Percentiles rank a stretch among this genome's conserved stretches.
Conservation (phyloP, 1,139 yeast genomes). For the Taiozyma sp. region DNA sequence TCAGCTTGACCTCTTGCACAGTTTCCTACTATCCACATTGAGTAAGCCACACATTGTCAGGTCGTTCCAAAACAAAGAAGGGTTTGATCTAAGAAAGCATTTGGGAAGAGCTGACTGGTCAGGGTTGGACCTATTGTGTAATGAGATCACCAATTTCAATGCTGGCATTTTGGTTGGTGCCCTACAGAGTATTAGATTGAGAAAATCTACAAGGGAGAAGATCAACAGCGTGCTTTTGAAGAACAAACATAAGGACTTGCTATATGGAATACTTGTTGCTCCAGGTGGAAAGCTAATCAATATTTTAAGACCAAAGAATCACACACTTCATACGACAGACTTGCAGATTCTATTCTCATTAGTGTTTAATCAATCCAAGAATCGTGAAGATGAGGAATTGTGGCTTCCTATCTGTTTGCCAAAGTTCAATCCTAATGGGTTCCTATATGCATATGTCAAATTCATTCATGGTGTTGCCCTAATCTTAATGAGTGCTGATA, state of each 20-base stretch:
- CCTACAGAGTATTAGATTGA: constrained; percentile 50
- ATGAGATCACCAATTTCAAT: constrained; percentile 44
- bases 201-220: constrained; percentile 40
- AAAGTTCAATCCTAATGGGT: constrained; percentile 83
- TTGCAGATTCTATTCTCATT: constrained; percentile 59
- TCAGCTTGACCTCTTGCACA: constrained; percentile 72
- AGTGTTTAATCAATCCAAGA: constrained; percentile 42
- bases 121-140: constrained; percentile 59
- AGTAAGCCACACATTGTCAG: constrained; percentile 70
- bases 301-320: constrained; percentile 58
- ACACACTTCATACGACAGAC: constrained; percentile 68
- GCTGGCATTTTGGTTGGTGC: constrained; percentile 60
- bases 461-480: constrained; percentile 50
- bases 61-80: constrained; percentile 67
- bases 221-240: constrained; percentile 40
- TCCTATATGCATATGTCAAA: constrained; percentile 74
- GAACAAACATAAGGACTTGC: constrained; percentile 38
- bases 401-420: constrained; percentile 97
- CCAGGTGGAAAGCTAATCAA: constrained; percentile 53
- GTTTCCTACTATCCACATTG: constrained; percentile 74
- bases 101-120: constrained; percentile 66
- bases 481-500: constrained; percentile 76
- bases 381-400: constrained; percentile 54
- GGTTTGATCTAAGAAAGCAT: constrained; percentile 76
- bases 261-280: constrained; percentile 59